Percentiles rank a stretch among this genome's conserved stretches.
phyloP scores from a whole-genome alignment of 2,329 filamentous ascomycete genomes.

The Pestalotiopsis sp. region DNA sequence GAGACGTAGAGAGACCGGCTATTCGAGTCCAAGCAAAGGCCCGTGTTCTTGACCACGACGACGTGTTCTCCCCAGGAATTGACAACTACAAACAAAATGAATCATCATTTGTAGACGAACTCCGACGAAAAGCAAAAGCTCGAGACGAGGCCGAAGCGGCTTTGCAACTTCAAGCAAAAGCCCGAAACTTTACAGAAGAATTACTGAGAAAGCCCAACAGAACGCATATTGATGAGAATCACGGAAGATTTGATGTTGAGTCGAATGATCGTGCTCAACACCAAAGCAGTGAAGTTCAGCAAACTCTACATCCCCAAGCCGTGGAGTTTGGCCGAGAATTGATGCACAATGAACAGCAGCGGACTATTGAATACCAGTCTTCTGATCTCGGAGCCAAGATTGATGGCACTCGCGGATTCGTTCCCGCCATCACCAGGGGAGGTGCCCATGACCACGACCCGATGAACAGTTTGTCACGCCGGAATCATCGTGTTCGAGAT shows the following conservation, averaged over 20 bases:
- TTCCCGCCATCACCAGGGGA: not conserved
- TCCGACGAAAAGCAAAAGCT: not conserved
- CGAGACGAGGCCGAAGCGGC: not conserved
- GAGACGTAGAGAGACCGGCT: not conserved
- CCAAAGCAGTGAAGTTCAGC: not conserved
- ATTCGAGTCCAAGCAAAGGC: not conserved
- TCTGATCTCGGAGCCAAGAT: not conserved
- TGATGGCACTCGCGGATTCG: not conserved
- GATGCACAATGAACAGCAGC: not conserved
- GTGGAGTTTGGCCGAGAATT: not conserved
- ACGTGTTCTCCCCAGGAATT: not conserved
- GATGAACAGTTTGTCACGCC: not conserved
- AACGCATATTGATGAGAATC: not conserved
- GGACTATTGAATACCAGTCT: not conserved
- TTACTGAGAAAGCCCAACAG: not conserved
- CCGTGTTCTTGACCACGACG: not conserved
- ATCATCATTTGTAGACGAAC: not conserved
- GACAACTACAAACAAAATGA: not conserved
- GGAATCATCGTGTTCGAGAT: not conserved
- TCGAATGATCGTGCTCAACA: not conserved
- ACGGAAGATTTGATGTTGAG: not conserved
- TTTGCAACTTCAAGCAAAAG: not conserved
- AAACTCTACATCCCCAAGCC: not conserved
- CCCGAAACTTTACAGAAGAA: not conserved
- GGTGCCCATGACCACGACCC: not conserved